phyloP scores from a whole-genome alignment of 148 eudicot genomes.

The Vaccinium vitisidaea region DNA sequence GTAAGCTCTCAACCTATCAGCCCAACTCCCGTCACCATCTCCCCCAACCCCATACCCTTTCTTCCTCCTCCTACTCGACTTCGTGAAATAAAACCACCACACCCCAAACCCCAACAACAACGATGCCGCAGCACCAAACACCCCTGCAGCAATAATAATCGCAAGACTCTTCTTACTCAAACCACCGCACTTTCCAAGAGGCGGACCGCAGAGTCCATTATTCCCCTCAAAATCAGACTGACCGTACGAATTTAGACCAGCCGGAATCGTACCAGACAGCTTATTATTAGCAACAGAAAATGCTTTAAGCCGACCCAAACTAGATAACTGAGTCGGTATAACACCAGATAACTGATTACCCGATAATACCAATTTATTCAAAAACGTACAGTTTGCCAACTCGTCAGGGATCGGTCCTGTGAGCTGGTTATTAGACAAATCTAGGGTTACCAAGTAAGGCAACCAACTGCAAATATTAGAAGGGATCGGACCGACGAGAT shows the following conservation, averaged over 20 bases:
- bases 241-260: slow-evolving; percentile 23
- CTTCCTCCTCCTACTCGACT: slow-evolving; percentile 26
- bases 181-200: slow-evolving; percentile 60
- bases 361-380: slow-evolving; percentile 47
- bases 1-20: slow-evolving; percentile 52
- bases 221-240: slow-evolving; percentile 46
- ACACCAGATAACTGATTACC: slow-evolving; percentile 54
- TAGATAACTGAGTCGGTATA: slow-evolving; percentile 53
- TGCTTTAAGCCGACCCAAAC: slow-evolving; percentile 54
- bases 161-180: slow-evolving; percentile 53
- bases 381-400: slow-evolving; percentile 56
- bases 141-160: slow-evolving; percentile 67
- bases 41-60: slow-evolving; percentile 43
- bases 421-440: slow-evolving; percentile 56
- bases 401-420: slow-evolving; percentile 54
- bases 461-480: slow-evolving; percentile 60
- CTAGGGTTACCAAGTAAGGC: slow-evolving; percentile 64
- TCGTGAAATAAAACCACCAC: slow-evolving; percentile 70
- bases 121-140: slow-evolving; percentile 58
- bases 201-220: slow-evolving; percentile 60
- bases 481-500: slow-evolving; percentile 60
- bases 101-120: slow-evolving; percentile 55
- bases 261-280: slow-evolving; percentile 59
- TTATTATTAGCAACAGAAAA: slow-evolving; percentile 49
- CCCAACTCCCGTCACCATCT: slow-evolving; percentile 54